phyloP scores from a whole-genome alignment of 106 monocot genomes.

The Hemerocallis citrina region DNA sequence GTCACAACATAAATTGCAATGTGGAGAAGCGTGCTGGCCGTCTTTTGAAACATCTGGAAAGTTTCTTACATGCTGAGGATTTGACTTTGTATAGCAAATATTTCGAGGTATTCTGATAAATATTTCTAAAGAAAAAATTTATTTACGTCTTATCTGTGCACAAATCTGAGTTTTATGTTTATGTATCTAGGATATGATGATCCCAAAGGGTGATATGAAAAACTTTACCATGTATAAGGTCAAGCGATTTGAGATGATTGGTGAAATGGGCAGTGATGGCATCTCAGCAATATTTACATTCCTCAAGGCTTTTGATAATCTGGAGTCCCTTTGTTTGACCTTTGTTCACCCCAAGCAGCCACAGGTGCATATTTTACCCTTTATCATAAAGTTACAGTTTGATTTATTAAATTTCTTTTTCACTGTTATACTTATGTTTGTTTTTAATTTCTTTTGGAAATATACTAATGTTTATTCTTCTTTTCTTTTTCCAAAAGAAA shows the following conservation, averaged over 20 bases:
- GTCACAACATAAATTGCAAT: slow-evolving; percentile 1
- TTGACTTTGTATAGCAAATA: not conserved
- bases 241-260: slow-evolving; percentile 6
- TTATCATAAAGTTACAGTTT: too few relatives aligned
- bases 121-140: not conserved
- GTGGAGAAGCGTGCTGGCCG: not conserved
- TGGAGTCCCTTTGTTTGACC: not conserved
- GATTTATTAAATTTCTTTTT: too few relatives aligned
- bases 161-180: not conserved
- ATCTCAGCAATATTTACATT: slow-evolving; percentile 1
- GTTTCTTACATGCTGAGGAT: not conserved
- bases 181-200: not conserved
- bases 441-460: too few relatives aligned
- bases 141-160: not conserved
- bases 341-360: not conserved
- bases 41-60: not conserved
- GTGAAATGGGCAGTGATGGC: not conserved
- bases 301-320: not conserved
- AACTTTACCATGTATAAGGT: not conserved
- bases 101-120: not conserved
- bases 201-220: slow-evolving; percentile 4
- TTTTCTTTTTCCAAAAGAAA: not conserved
- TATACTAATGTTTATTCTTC: too few relatives aligned
- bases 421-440: too few relatives aligned
- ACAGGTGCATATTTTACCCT: not conserved